Percentiles rank a stretch among this genome's conserved stretches.
Conservation (phyloP, 1,139 yeast species). For the Suhomyces panamericanus region DNA sequence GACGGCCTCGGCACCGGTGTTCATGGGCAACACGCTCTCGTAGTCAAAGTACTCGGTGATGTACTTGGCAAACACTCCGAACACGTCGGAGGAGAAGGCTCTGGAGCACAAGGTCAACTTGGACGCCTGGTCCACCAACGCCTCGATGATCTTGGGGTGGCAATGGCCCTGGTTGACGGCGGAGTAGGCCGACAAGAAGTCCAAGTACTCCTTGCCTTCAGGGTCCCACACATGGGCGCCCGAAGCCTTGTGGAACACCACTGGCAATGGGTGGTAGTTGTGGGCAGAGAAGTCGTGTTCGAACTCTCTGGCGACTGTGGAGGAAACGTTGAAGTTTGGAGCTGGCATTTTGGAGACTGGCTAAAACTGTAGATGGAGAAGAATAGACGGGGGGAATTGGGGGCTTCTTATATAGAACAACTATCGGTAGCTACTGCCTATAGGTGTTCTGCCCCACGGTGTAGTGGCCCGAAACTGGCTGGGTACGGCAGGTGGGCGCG, state of each 20-base stretch:
- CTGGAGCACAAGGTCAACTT: conserved; percentile 83
- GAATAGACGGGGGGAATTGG: neutral
- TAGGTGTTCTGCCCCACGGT: conserved; percentile 14
- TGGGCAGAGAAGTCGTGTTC: conserved; percentile 89
- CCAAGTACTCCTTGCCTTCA: conserved; percentile 85
- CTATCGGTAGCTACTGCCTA: conserved; percentile 18
- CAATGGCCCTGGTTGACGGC: conserved; percentile 99
- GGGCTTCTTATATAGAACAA: conserved; percentile 6
- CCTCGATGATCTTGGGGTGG: conserved; percentile 87
- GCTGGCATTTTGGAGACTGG: conserved; percentile 18
- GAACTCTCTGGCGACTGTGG: conserved; percentile 63
- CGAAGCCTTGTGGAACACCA: conserved; percentile 78
- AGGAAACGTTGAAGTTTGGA: conserved; percentile 49
- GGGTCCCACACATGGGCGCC: conserved; percentile 99
- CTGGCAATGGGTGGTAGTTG: conserved; percentile 96
- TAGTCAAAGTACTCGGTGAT: conserved; percentile 86
- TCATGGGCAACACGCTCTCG: conserved; percentile 96
- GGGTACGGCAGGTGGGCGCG: conserved; percentile 4
- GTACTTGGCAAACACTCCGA: conserved; percentile 85
- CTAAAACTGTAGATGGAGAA: neutral
- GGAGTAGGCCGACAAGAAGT: conserved; percentile 88
- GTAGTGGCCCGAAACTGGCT: conserved; percentile 6
- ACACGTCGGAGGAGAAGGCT: conserved; percentile 88
- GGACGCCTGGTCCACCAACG: conserved; percentile 85
- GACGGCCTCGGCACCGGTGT: conserved; percentile 98